These are phyloP conservation scores for Leishmania lainsoni DNA, from an alignment of 208 protist species.

Conservation along the genomic window DNA sequence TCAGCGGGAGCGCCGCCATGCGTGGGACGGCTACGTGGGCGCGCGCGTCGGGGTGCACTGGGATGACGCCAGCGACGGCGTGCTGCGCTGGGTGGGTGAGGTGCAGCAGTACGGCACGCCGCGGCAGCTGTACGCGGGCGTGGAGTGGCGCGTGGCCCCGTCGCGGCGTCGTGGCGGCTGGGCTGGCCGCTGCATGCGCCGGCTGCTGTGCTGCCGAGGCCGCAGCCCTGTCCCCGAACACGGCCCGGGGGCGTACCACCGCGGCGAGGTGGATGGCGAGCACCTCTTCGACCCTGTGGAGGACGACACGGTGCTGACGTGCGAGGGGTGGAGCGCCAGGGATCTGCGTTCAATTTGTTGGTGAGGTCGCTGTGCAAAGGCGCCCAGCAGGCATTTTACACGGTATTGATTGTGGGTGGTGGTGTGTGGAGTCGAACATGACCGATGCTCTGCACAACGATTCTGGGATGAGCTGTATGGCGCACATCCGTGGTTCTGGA, in stretches of 20 bases:
- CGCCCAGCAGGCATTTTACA: conserved; percentile 6
- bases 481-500: too few relatives aligned
- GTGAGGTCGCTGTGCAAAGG: conserved; percentile 19
- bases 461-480: too few relatives aligned
- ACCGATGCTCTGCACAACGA: too few relatives aligned
- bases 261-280: conserved; percentile 63
- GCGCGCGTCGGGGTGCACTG: conserved; percentile 22
- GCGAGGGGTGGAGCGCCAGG: conserved; percentile 35
- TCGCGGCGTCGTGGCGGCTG: conserved; percentile 18
- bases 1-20: conserved; percentile 34
- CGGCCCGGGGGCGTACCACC: conserved; percentile 31
- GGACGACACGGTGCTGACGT: conserved; percentile 43
- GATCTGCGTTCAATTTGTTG: conserved; percentile 40
- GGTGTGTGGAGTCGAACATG: too few relatives aligned
- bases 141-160: conserved; percentile 50
- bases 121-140: conserved; percentile 47
- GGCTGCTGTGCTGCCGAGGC: not conserved
- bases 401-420: too few relatives aligned
- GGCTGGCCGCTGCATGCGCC: not conserved
- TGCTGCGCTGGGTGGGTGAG: conserved; percentile 59
- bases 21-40: conserved; percentile 45
- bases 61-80: conserved; percentile 29
- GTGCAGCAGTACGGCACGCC: conserved; percentile 43
- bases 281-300: conserved; percentile 47
- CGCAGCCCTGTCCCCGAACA: not conserved